These are phyloP conservation scores for Metarhizium brunneum DNA, from an alignment of 2,329 filamentous ascomycete species.

Conservation along the genomic window DNA sequence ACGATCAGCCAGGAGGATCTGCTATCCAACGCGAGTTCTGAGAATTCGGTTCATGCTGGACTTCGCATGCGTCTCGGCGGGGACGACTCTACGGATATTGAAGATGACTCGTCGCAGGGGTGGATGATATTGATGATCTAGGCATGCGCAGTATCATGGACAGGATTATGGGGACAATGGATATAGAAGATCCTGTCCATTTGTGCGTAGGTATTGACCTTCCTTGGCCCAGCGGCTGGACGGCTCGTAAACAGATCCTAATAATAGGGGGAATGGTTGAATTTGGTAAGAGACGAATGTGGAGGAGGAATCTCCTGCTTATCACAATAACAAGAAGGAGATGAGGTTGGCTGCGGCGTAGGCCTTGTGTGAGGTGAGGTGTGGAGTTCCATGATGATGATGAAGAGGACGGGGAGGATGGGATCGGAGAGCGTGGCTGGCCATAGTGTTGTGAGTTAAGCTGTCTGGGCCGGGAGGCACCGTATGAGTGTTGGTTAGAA, in stretches of 20 bases:
- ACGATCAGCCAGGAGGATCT: constrained; percentile 47
- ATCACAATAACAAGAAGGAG: constrained; percentile 67
- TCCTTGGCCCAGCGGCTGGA: constrained; percentile 72
- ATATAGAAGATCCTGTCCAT: constrained; percentile 69
- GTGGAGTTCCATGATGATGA: constrained; percentile 64
- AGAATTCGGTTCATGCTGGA: constrained; percentile 66
- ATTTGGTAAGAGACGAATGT: constrained; percentile 75
- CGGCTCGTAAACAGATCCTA: constrained; percentile 68
- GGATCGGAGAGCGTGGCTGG: constrained; percentile 8
- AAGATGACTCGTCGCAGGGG: constrained; percentile 65
- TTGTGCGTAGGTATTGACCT: constrained; percentile 37
- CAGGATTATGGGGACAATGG: constrained; percentile 61
- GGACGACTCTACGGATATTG: constrained; percentile 55
- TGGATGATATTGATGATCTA: constrained; percentile 87
- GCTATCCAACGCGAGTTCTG: constrained; percentile 58
- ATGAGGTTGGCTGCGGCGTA: constrained; percentile 75
- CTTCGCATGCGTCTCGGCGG: constrained; percentile 68
- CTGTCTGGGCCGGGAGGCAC: too few species aligned
- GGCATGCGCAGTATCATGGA: constrained; percentile 62
- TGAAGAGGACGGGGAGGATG: constrained; percentile 22
- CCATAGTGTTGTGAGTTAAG: too few species aligned
- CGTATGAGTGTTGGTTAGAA: too few species aligned
- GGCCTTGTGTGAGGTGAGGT: constrained; percentile 79
- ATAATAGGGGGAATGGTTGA: constrained; percentile 72
- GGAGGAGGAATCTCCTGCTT: constrained; percentile 76